Evolutionary conservation across 2,329 filamentous ascomycete genomes (phyloP).

Genomic region (Ophiosphaerella narmari): DNA sequence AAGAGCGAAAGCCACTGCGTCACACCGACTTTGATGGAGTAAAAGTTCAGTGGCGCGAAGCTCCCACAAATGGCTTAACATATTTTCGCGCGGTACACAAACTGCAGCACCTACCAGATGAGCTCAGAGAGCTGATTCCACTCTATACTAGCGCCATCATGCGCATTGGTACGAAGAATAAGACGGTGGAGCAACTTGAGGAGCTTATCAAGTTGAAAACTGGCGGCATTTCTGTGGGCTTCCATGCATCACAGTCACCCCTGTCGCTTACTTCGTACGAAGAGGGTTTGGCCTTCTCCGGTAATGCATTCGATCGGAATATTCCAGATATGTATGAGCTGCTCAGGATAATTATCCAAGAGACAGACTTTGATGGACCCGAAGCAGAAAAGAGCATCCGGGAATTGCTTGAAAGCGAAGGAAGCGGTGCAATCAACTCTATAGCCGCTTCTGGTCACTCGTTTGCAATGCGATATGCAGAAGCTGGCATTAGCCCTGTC

Average conservation of each 20-base stretch:
- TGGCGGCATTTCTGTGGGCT: constrained; percentile 82
- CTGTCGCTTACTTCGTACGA: constrained; percentile 69
- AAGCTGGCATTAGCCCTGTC: constrained; percentile 74
- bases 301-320: constrained; percentile 88
- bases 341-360: constrained; percentile 75
- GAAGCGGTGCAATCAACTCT: constrained; percentile 87
- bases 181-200: constrained; percentile 92
- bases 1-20: constrained; percentile 72
- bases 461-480: constrained; percentile 82
- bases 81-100: constrained; percentile 91
- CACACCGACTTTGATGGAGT: constrained; percentile 63
- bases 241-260: constrained; percentile 81
- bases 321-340: constrained; percentile 90
- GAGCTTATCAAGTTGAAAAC: constrained; percentile 96
- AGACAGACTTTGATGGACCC: constrained; percentile 87
- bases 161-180: constrained; percentile 85
- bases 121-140: constrained; percentile 82
- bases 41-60: constrained; percentile 86
- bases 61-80: constrained; percentile 91
- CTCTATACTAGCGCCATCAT: constrained; percentile 92
- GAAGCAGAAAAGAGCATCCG: constrained; percentile 81
- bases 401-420: constrained; percentile 82
- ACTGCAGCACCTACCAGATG: constrained; percentile 78
- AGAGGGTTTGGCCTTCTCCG: constrained; percentile 83
- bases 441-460: constrained; percentile 89